Conservation (phyloP, 306 rosid species). For the Cucumis cinereus region DNA sequence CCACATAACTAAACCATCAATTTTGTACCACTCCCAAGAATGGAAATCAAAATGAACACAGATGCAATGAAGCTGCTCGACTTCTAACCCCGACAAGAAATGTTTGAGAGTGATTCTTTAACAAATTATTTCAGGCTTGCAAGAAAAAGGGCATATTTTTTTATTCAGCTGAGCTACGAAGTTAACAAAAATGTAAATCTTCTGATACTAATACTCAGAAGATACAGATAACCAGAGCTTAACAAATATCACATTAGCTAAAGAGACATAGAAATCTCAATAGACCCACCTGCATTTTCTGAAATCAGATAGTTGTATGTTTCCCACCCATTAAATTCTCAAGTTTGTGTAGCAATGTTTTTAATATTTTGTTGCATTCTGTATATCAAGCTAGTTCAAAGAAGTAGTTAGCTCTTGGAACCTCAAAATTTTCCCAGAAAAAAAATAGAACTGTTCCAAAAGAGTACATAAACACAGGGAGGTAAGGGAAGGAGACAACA, state of each 20-base stretch:
- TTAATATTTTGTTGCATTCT: background rate
- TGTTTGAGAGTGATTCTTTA: background rate
- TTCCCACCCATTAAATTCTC: background rate
- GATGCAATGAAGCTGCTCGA: background rate
- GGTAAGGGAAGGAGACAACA: conserved; percentile 23
- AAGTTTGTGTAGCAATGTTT: background rate
- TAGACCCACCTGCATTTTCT: background rate
- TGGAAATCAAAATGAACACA: background rate
- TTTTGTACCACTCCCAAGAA: background rate
- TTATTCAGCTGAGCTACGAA: background rate
- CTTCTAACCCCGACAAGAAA: background rate
- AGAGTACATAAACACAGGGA: background rate
- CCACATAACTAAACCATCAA: background rate
- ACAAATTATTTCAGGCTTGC: background rate
- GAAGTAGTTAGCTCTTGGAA: background rate
- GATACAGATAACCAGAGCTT: background rate
- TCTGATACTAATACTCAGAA: background rate
- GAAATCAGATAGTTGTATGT: background rate
- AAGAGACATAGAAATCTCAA: background rate
- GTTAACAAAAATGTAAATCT: background rate
- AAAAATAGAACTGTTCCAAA: background rate
- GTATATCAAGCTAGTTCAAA: background rate
- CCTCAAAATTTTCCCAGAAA: background rate
- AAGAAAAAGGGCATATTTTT: background rate
- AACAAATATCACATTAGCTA: background rate